Base-by-base conservation (phyloP, 169 alveolate genomes). In the Eimeria praecox region DNA sequence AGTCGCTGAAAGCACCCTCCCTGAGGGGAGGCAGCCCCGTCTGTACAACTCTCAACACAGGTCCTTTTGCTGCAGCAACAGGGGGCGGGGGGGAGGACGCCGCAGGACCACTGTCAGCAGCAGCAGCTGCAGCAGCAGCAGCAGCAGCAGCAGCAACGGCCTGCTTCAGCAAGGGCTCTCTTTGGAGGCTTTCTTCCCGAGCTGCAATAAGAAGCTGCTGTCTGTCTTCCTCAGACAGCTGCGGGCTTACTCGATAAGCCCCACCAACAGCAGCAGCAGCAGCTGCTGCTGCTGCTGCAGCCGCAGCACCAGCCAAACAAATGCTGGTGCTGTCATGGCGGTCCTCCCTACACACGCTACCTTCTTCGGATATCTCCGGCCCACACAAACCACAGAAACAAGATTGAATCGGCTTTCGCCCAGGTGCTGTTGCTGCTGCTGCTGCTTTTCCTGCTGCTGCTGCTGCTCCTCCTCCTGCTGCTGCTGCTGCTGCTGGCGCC, bases 141-240 rank as follows among this genome's bases (percentile, higher is more conserved):
- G 52, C 24, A 40, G 62, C 56, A 6, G 86, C 86, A 71, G 83
- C 83, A 71, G 83, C 49, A 40, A 66, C 3, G 9, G 64, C 64
- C 64, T 82, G 90, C 86, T 75, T 54, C 73, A 82, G 90, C 90
- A 44, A 33, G 16, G 90, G 30, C 64, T 82, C 71, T n/a, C 90
- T 44, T 16, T 30, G 49, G 27, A 82, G 46, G 64, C 73, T 33
- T 54, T 82, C 90, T 1, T 14, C 27, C 5, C 90, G 71, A 52
- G 90, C 90, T 49, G 46, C 90, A 18, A 16, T 20, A 33, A 82
- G 90, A n/a, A 82, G 90, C 62, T 30, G 73, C 30, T n/a, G 90
- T 18, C 90, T 42, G 71, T 49, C 90, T 16, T 82, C 71, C 73
- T 82, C 69, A 44, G 90, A 52, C 16, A 82, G 90, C 46, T 5